Percentiles rank a stretch among this genome's conserved stretches.
These are phyloP conservation scores for Penicillium taxi DNA, from an alignment of 495 filamentous ascomycete species.

Conservation along the genomic window DNA sequence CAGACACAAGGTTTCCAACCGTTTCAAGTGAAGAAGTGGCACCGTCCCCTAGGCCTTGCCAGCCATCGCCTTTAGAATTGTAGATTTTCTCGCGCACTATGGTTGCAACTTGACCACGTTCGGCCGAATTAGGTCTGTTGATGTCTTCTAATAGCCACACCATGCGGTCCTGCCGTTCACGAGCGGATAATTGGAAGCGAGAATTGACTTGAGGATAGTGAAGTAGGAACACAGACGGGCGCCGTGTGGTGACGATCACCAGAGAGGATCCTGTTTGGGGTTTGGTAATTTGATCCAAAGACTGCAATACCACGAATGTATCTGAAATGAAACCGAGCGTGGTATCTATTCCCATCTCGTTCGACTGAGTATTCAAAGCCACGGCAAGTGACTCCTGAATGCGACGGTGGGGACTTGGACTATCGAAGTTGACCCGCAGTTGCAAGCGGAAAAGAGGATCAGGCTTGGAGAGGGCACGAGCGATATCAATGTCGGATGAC, in stretches of 20 bases:
- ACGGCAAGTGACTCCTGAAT: slow-evolving; percentile 56
- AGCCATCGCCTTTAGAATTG: slow-evolving; percentile 39
- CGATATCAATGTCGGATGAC: slow-evolving; percentile 16
- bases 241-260: slow-evolving; percentile 34
- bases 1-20: slow-evolving; percentile 34
- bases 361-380: slow-evolving; percentile 48
- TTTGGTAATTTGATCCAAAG: slow-evolving; percentile 44
- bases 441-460: slow-evolving; percentile 25
- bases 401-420: slow-evolving; percentile 66
- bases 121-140: slow-evolving; percentile 10
- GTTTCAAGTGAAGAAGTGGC: slow-evolving; percentile 31
- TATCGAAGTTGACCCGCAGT: slow-evolving; percentile 43
- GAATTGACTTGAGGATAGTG: slow-evolving; percentile 32
- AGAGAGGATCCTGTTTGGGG: slow-evolving; percentile 17
- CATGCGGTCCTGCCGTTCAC: slow-evolving; percentile 21
- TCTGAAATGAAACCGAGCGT: slow-evolving; percentile 47
- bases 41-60: slow-evolving; percentile 43
- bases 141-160: slow-evolving; percentile 39
- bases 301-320: slow-evolving; percentile 61
- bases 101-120: slow-evolving; percentile 11
- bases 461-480: slow-evolving; percentile 14
- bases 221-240: slow-evolving; percentile 36
- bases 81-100: slow-evolving; percentile 28
- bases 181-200: slow-evolving; percentile 31
- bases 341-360: slow-evolving; percentile 43